phyloP scores from a whole-genome alignment of 1,284 basidiomycete species.

The Coniophora puteana region DNA sequence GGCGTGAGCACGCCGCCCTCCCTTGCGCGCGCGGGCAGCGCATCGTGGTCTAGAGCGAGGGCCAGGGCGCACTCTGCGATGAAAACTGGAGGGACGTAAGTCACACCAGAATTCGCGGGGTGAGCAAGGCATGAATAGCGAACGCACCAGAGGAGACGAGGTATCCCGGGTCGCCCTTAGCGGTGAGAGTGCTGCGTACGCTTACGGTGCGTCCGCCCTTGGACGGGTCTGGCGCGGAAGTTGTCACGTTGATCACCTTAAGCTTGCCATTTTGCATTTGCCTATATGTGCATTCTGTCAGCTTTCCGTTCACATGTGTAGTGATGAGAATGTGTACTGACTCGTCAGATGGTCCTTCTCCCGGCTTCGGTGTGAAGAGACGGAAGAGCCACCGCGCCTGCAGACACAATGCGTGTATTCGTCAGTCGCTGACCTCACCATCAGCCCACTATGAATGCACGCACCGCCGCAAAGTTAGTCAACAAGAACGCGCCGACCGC shows the following conservation, averaged over 20 bases:
- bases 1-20: slow-evolving; percentile 79
- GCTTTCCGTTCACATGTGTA: too few relatives aligned
- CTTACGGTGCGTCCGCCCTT: slow-evolving; percentile 43
- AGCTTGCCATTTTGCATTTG: slow-evolving; percentile 54
- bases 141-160: slow-evolving; percentile 59
- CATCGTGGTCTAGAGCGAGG: slow-evolving; percentile 49
- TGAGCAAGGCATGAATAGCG: slow-evolving; percentile 1
- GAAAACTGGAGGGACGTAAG: slow-evolving; percentile 48
- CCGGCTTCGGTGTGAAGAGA: slow-evolving; percentile 43
- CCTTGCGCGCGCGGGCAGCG: slow-evolving; percentile 51
- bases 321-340: slow-evolving; percentile 26
- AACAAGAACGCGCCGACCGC: slow-evolving; percentile 4
- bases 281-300: slow-evolving; percentile 31
- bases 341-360: slow-evolving; percentile 63
- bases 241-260: slow-evolving; percentile 54
- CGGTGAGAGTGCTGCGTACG: slow-evolving; percentile 57
- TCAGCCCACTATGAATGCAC: too few relatives aligned
- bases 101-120: neutral
- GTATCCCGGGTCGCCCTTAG: slow-evolving; percentile 82
- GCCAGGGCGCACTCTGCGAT: slow-evolving; percentile 74
- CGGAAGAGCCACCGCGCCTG: slow-evolving; percentile 52
- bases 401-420: slow-evolving; percentile 8
- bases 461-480: too few relatives aligned
- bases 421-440: too few relatives aligned
- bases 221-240: slow-evolving; percentile 36